Evolutionary conservation across 257 asterid genomes (phyloP), one percentile per base, ranked within the genome.

Genomic region (Catharanthus roseus): DNA sequence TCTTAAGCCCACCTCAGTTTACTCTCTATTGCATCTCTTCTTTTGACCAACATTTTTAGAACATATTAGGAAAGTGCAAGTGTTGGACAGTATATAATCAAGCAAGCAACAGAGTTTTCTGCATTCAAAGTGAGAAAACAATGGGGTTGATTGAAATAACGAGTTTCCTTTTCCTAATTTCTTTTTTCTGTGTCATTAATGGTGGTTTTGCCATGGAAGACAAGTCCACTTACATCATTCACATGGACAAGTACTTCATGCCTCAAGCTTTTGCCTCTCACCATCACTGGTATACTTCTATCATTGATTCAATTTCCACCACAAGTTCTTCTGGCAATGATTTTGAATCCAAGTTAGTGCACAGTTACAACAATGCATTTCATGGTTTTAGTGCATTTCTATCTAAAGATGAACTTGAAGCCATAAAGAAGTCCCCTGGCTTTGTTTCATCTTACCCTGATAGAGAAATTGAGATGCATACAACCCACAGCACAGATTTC

Each of bases 321-420:
- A 15, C n/a, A n/a, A n/a, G n/a, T n/a, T n/a, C 53, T 24, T 16
- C 11, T 55, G 62, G 62, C 16, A 18, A 24, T 12, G 31, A 55
- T 55, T 24, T 24, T 55, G 6, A 21, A 57, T 78, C 84, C 3
- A 77, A 74, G 69, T 78, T 82, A 23, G 65, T 85, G n/a, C 80
- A 87, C 44, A 77, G 87, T 7, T 86, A 89, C 24, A 82, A 85
- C 70, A 68, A 83, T 18, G 90, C 85, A 19, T 78, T 89, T 45
- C 79, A 84, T 50, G 93, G 93, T 21, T 89, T 89, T 75, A 85
- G 87, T 21, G 91, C 82, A 0, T 75, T 83, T 24, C 10, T 89
- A 66, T 82, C 88, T 1, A 54, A 78, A 21, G 57, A 75, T 15
- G 91, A 89, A 70, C 62, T 86, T 0, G 47, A 74, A 38, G 61